phyloP scores from a whole-genome alignment of 257 asterid species.

The Penstemon newberryi region DNA sequence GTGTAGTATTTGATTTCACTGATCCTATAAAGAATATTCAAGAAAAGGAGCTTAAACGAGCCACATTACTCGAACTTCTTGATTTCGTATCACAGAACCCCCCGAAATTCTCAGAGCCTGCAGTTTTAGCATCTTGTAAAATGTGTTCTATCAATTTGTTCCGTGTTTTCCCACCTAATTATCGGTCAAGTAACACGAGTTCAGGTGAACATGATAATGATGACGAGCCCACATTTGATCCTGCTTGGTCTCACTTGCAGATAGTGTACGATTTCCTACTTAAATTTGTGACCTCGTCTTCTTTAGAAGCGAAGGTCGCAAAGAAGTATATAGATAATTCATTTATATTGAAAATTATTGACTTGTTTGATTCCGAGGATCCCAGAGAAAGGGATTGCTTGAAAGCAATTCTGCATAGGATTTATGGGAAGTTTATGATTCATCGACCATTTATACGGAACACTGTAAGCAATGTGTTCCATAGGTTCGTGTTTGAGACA shows the following conservation, averaged over 20 bases:
- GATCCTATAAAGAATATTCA: slow-evolving; percentile 52
- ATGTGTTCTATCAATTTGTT: slow-evolving; percentile 79
- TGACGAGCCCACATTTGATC: slow-evolving; percentile 75
- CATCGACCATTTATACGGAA: slow-evolving; percentile 81
- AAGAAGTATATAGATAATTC: slow-evolving; percentile 68
- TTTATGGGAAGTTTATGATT: slow-evolving; percentile 81
- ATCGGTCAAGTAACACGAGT: slow-evolving; percentile 33
- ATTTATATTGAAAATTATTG: slow-evolving; percentile 62
- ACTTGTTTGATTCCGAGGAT: slow-evolving; percentile 82
- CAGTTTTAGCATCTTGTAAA: slow-evolving; percentile 70
- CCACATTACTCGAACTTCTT: slow-evolving; percentile 73
- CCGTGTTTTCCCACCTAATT: slow-evolving; percentile 67
- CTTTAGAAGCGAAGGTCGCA: slow-evolving; percentile 67
- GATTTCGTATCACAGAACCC: slow-evolving; percentile 69
- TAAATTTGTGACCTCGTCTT: slow-evolving; percentile 61
- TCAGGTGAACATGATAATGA: slow-evolving; percentile 56
- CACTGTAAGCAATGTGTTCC: slow-evolving; percentile 65
- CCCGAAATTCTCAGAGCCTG: slow-evolving; percentile 62
- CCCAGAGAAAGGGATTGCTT: slow-evolving; percentile 85
- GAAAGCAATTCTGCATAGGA: slow-evolving; percentile 76
- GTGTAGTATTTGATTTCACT: slow-evolving; percentile 76
- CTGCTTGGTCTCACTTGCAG: slow-evolving; percentile 84
- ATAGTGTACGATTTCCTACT: slow-evolving; percentile 73
- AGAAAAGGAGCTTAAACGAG: slow-evolving; percentile 71
- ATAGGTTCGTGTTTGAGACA: slow-evolving; percentile 62